Evolutionary conservation across 345 rosid species (phyloP).

Genomic region (Hevea brasiliensis): DNA sequence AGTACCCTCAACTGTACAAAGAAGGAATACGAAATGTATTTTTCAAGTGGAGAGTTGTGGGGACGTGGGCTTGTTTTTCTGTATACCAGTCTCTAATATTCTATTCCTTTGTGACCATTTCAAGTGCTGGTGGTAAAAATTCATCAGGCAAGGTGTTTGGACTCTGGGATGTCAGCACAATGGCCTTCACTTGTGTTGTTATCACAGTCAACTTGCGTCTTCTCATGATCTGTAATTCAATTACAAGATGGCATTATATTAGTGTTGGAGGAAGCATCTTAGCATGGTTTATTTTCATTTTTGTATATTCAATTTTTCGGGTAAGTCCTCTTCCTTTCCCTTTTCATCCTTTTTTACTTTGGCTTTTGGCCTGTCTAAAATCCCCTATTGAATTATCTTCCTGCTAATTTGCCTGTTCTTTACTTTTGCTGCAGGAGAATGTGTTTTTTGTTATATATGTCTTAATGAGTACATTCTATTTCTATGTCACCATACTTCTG

Average conservation of each 20-base stretch:
- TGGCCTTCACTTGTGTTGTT: conserved; percentile 94
- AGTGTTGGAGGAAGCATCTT: conserved; percentile 90
- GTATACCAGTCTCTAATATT: conserved; percentile 87
- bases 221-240: conserved; percentile 90
- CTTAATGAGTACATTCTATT: conserved; percentile 84
- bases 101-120: conserved; percentile 58
- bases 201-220: conserved; percentile 90
- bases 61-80: conserved; percentile 82
- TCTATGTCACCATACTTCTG: conserved; percentile 72
- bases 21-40: conserved; percentile 84
- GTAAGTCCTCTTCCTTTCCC: conserved; percentile 22
- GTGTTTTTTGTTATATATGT: conserved; percentile 77
- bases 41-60: conserved; percentile 92
- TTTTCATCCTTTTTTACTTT: neutral
- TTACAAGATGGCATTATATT: conserved; percentile 87
- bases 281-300: conserved; percentile 81
- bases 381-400: neutral
- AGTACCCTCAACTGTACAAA: conserved; percentile 90
- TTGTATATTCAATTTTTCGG: conserved; percentile 62
- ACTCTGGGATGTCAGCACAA: conserved; percentile 96
- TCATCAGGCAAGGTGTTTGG: conserved; percentile 86
- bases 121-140: conserved; percentile 60
- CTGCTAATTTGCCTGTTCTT: conserved; percentile 19
- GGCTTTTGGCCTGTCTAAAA: neutral
- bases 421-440: conserved; percentile 60